Base-by-base conservation (phyloP, 495 filamentous ascomycete genomes). In the Mytilinidion resinicola region DNA sequence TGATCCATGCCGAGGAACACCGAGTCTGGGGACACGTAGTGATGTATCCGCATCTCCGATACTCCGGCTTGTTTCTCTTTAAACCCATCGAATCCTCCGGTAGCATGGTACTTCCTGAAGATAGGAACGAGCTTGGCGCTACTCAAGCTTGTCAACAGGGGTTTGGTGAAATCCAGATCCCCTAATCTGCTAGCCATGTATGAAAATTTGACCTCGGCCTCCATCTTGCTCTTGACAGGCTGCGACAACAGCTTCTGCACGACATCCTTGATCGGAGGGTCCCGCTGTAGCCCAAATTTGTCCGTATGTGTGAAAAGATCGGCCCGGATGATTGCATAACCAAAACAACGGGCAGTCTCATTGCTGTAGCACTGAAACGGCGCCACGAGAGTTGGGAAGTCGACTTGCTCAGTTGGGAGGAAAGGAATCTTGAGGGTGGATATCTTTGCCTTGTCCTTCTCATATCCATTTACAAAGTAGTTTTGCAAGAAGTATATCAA, bases 361-460 rank as follows among this genome's bases (percentile, higher is more conserved):
- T 96, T 89, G 0, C 85, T 88, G 68, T 87, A 97, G 67, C 90
- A 95, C 48, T 87, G 80, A 15, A 78, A 82, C 9, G 91, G 90
- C 0, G 76, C 69, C n/a, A 87, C 85, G 4, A 91, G 70, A 34
- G 73, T 76, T 56, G 79, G 76, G 4, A 63, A 60, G 14, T 83
- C 78, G 9, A 80, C 78, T 1, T 82, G 82, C 60, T 91, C 78
- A 1, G 92, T 64, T 15, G 90, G 89, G 4, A 96, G 75, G 60
- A 92, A 90, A 14, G 86, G 77, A 43, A 80, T 78, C 11, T 76
- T 75, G 25, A 53, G 48, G 3, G 38, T 11, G 33, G 83, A 77
- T 9, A 70, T 66, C 6, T 76, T 70, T 48, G 83, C 74, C 58
- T 87, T 75, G 61, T 84, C 85, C 0, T 73, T 62, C 9, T 71